Evolutionary conservation across 2,329 filamentous ascomycete species (phyloP), one percentile per base, ranked within the genome.

Genomic region (Metarhizium sp.): DNA sequence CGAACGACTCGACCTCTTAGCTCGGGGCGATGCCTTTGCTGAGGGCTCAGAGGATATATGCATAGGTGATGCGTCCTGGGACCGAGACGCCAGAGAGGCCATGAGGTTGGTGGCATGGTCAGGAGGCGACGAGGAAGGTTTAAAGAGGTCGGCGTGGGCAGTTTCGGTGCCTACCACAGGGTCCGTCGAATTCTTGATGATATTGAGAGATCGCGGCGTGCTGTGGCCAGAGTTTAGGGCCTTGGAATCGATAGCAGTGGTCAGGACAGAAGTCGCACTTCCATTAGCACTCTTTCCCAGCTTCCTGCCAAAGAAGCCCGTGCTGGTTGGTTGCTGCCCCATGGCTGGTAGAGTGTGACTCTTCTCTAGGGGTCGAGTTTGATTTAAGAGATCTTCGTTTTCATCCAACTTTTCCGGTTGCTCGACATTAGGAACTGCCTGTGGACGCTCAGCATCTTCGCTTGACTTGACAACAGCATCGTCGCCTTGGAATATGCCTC

Each of bases 401-500:
- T 75, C 74, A 20, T 79, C 77, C 0, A 73, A 59, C 25, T 76
- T 74, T 18, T 79, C 78, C n/a, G 74, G 68, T n/a, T 77, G 74
- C 25, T 77, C 75, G 2, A 76, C 71, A 50, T 80, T 72, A 14
- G 76, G 76, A 25, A 74, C 66, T 51, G 77, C 71, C 25, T 63
- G 62, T 1, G 57, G 60, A n/a, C 59, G 54, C 6, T 56, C 59
- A 45, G 62, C 62, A 6, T 57, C 55, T 8, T 60, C 57, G 7
- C 62, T 59, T 3, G 62, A 54, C 36, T 64, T 68, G 2, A 78
- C 73, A 2, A 78, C 73, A 2, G 70, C 73, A 58, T 78, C 74
- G 50, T 84, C 81, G 32, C 78, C 77, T 36, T 80, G 77, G 65
- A 84, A 99, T 20, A 97, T 87, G 0, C 94, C 94, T 11, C 92